phyloP scores from a whole-genome alignment of 441 rosid genomes.

The Raphanus hybrid region DNA sequence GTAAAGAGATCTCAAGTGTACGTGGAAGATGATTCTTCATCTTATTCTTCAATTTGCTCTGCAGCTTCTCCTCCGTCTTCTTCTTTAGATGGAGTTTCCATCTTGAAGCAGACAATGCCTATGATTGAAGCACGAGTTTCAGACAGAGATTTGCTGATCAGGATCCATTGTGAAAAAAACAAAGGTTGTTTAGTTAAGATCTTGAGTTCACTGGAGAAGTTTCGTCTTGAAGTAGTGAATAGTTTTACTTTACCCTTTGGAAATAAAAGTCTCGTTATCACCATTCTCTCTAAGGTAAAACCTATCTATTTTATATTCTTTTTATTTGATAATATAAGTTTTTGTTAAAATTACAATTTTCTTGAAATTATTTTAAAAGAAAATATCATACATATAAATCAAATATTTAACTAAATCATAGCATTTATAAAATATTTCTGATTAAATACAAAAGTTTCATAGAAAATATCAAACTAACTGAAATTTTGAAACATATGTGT shows the following conservation, averaged over 20 bases:
- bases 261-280: constrained; percentile 65
- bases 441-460: too few species aligned
- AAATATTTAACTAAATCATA: too few species aligned
- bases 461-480: too few species aligned
- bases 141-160: constrained; percentile 67
- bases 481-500: too few species aligned
- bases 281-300: constrained; percentile 74
- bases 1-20: constrained; percentile 63
- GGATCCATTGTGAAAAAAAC: constrained; percentile 71
- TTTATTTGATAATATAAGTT: background rate
- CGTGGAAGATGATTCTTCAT: constrained; percentile 52
- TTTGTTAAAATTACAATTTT: background rate
- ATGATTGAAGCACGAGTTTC: constrained; percentile 81
- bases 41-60: constrained; percentile 47
- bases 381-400: too few species aligned
- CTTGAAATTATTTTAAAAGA: too few species aligned
- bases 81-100: constrained; percentile 36
- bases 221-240: constrained; percentile 56
- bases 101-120: constrained; percentile 48
- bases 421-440: too few species aligned
- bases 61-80: constrained; percentile 40
- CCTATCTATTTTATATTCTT: background rate
- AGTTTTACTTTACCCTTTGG: constrained; percentile 76
- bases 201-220: constrained; percentile 57
- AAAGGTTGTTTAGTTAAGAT: constrained; percentile 54